Percentiles rank a stretch among this genome's conserved stretches.
Evolutionary conservation across 2,329 filamentous ascomycete genomes (phyloP).

Genomic region (Bisporella sp.): DNA sequence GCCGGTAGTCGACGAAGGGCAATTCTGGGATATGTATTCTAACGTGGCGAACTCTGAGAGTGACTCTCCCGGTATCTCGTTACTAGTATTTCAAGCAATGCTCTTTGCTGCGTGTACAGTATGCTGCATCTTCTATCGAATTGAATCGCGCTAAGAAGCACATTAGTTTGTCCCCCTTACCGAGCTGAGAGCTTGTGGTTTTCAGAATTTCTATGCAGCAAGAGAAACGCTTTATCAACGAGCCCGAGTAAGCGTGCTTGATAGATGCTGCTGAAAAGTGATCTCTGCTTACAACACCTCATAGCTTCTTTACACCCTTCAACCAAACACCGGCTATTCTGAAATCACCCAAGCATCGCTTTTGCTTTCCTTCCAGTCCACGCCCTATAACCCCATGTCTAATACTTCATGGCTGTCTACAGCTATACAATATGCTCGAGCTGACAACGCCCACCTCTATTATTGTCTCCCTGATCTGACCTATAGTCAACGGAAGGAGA

Average conservation of each 20-base stretch:
- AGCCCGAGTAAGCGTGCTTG: neutral
- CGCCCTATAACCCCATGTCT: conserved; percentile 9
- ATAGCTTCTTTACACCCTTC: conserved; percentile 29
- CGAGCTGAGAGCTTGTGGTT: neutral
- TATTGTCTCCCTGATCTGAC: conserved; percentile 15
- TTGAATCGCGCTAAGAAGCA: neutral
- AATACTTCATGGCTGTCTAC: conserved; percentile 43
- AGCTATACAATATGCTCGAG: conserved; percentile 43
- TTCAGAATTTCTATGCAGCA: neutral
- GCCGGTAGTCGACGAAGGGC: neutral
- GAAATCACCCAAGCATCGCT: conserved; percentile 26
- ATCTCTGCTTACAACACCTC: neutral
- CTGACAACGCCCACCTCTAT: conserved; percentile 38
- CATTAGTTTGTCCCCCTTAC: neutral
- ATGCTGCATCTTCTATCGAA: neutral
- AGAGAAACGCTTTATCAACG: neutral
- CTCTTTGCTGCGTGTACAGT: neutral
- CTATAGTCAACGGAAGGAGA: conserved; percentile 30
- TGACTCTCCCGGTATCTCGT: neutral
- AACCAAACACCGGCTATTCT: conserved; percentile 20
- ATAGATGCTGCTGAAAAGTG: neutral
- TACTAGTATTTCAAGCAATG: neutral
- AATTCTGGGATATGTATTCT: neutral
- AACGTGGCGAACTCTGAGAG: neutral
- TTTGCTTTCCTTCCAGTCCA: conserved; percentile 7